Evolutionary conservation across 306 rosid species (phyloP), one percentile per base, ranked within the genome.

Genomic region (Casuarina equisetifolia): DNA sequence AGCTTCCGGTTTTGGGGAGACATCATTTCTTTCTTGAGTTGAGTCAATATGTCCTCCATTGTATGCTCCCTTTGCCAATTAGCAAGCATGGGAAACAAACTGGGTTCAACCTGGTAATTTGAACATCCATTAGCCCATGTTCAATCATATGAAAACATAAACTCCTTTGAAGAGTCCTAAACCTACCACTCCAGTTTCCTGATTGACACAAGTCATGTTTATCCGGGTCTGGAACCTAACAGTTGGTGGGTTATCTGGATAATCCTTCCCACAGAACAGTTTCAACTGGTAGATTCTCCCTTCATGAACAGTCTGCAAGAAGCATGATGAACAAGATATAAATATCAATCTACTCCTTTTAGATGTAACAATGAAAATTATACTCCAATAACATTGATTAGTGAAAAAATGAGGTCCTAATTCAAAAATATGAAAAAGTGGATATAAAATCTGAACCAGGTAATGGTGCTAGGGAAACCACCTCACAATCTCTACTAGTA

Each of bases 1-100:
- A 92, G 89, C 89, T 83, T 95, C 84, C 97, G 89, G 82, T 95
- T 95, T 79, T 95, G 99, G 57, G 99, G 97, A 72, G 94, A 91
- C 76, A 57, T 80, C 99, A 95, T 95, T 58, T 95, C 99, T 87
- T 95, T 95, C 92, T 95, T 95, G 91, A 95, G 78, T 76, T 91
- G 99, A 79, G 90, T 72, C 84, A 95, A 86, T 81, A 90, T 75
- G 79, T 89, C 97, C 86, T 95, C 99, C 99, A 95, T 89, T 55
- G 96, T 92, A 84, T 76, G 52, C 88, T 91, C 97, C 82, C 97
- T 85, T 85, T 87, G 91, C 99, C 99, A 95, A 81, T 88, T 92
- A 78, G 96, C 77, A 83, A 95, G 99, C 97, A 92, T 95, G 74
- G 97, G 96, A 84, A 95, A 91, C 48, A 91, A 85, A 78, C 84